These are phyloP conservation scores for Podospora anserina DNA, from an alignment of 495 filamentous ascomycete genomes.

Conservation along the genomic window DNA sequence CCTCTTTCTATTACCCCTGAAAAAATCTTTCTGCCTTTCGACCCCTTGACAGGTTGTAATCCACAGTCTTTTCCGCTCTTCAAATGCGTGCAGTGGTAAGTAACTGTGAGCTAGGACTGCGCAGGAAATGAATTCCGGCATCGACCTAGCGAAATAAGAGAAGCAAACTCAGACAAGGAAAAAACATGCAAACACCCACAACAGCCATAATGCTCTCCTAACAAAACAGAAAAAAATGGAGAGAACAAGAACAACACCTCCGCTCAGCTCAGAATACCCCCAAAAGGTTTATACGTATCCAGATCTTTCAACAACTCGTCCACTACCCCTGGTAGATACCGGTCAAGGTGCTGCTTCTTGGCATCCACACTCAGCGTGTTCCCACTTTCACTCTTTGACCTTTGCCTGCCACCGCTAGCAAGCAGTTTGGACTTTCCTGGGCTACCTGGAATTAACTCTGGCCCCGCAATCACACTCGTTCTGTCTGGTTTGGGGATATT, in stretches of 20 bases:
- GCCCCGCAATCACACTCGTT: conserved; percentile 24
- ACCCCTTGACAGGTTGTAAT: neutral
- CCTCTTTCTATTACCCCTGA: neutral
- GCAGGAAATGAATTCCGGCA: neutral
- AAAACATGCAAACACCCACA: neutral
- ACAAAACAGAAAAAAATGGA: neutral
- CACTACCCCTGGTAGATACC: conserved; percentile 77
- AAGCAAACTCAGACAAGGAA: neutral
- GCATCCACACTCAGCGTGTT: conserved; percentile 72
- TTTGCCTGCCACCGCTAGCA: conserved; percentile 29
- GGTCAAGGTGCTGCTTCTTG: conserved; percentile 78
- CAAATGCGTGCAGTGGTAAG: neutral
- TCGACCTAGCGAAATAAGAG: neutral
- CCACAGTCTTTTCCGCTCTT: neutral
- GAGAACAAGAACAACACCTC: conserved; percentile 10
- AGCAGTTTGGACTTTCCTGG: conserved; percentile 64
- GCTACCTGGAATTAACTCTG: conserved; percentile 59
- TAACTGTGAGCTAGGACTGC: neutral
- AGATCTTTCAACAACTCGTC: conserved; percentile 89
- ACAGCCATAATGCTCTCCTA: neutral
- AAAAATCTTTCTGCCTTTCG: conserved; percentile 18
- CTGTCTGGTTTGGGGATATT: conserved; percentile 45
- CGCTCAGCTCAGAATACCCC: conserved; percentile 44
- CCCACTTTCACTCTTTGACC: conserved; percentile 32
- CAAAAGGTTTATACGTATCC: conserved; percentile 72